Percentiles rank a stretch among this genome's conserved stretches.
Evolutionary conservation across 2,329 filamentous ascomycete genomes (phyloP).

Genomic region (Sordariomycetes sp.): DNA sequence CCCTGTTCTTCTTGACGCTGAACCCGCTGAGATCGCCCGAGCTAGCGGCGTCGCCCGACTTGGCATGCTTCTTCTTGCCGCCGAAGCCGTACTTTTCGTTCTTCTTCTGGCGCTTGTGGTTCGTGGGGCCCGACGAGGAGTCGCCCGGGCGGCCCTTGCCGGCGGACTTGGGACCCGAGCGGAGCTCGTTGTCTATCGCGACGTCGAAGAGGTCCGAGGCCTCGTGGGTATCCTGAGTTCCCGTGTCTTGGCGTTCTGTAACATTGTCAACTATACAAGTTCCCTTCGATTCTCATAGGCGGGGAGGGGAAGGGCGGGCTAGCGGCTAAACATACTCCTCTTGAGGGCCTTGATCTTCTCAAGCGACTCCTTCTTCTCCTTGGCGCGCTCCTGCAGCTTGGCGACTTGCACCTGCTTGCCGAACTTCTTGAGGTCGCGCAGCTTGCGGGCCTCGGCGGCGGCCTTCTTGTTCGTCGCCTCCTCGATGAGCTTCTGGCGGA

Average conservation of each 20-base stretch:
- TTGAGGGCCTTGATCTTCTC: constrained; percentile 94
- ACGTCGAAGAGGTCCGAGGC: constrained; percentile 77
- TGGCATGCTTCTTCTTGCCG: constrained; percentile 83
- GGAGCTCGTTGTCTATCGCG: constrained; percentile 58
- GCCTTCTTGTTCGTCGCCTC: constrained; percentile 90
- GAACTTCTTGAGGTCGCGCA: constrained; percentile 96
- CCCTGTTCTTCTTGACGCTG: constrained; percentile 48
- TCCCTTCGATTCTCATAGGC: not conserved
- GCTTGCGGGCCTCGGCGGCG: constrained; percentile 76
- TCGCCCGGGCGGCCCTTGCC: constrained; percentile 20
- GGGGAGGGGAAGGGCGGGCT: not conserved
- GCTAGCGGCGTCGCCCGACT: constrained; percentile 80
- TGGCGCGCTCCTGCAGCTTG: constrained; percentile 86
- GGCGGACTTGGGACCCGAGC: constrained; percentile 11
- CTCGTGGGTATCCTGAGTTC: constrained; percentile 55
- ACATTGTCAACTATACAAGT: not conserved
- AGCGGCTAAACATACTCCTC: constrained; percentile 58
- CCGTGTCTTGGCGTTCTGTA: constrained; percentile 70
- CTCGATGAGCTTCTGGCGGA: constrained; percentile 86
- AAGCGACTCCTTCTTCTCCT: constrained; percentile 82
- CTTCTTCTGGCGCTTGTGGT: constrained; percentile 80
- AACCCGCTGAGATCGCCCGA: constrained; percentile 72
- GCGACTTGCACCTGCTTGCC: constrained; percentile 96
- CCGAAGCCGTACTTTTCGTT: constrained; percentile 91
- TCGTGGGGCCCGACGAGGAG: constrained; percentile 13